phyloP scores from a whole-genome alignment of 176 grass and related monocot species.

The Oryza glaberrima region DNA sequence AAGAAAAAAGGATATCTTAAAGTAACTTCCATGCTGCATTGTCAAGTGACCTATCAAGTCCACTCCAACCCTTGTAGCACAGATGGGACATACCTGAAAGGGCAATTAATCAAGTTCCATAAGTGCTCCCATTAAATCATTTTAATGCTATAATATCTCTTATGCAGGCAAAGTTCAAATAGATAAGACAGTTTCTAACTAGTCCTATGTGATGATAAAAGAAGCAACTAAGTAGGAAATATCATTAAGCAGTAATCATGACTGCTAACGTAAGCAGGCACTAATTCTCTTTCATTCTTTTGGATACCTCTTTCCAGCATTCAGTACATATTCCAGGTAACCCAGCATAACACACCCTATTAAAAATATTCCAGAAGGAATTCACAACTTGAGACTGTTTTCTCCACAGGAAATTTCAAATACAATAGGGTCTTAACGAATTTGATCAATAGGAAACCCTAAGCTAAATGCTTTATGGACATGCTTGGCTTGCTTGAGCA shows the following conservation, averaged over 20 bases:
- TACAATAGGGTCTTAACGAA: neutral
- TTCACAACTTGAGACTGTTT: neutral
- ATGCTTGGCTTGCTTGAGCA: neutral
- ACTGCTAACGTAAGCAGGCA: neutral
- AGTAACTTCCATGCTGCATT: slow-evolving; percentile 77
- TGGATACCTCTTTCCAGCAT: slow-evolving; percentile 8
- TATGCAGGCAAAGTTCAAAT: neutral
- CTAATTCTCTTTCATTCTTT: neutral
- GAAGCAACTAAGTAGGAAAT: neutral
- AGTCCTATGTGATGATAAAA: neutral
- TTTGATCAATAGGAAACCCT: neutral
- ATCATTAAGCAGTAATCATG: neutral
- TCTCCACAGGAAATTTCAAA: neutral
- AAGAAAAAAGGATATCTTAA: slow-evolving; percentile 90
- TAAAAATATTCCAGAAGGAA: neutral
- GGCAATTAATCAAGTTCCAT: slow-evolving; percentile 33
- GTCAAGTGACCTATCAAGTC: slow-evolving; percentile 87
- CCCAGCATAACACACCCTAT: neutral
- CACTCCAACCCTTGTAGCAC: slow-evolving; percentile 66
- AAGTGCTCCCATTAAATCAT: slow-evolving; percentile 15
- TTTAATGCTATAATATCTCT: neutral
- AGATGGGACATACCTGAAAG: slow-evolving; percentile 85
- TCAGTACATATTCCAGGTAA: slow-evolving; percentile 7
- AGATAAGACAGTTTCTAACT: neutral
- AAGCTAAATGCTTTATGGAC: neutral